Evolutionary conservation across 1,139 yeast species (phyloP), one percentile per base, ranked within the genome.

Genomic region (Yamadazyma dendronema): DNA sequence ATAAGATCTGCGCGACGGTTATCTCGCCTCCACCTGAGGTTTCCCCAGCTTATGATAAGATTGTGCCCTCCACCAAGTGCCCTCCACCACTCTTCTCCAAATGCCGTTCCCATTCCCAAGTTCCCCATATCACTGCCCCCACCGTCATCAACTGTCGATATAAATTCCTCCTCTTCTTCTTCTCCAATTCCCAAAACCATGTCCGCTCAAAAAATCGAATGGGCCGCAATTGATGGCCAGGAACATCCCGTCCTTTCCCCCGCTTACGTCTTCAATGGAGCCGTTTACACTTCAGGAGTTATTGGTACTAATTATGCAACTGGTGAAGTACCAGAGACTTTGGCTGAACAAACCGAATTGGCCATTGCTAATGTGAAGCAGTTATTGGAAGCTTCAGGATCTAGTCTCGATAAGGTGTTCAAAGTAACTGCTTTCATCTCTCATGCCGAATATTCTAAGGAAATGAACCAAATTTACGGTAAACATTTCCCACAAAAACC

Each of bases 361-460:
- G 77, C 77, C 17, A 64, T 73, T 38, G 54, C 57, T 28, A 72
- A 70, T 49, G 61, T 78, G 39, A 60, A 67, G 42, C 62, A 61
- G 4, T 69, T 72, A 3, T 59, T 78, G 38, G 63, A 63, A 43
- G 65, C 68, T 11, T 65, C 75, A 26, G 80, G 79, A 3, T 64
- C 80, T 1, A 61, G 71, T n/a, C 37, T 74, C 26, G 76, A 72
- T 43, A 65, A 67, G 42, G 78, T 69, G 9, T 53, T 78, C 53
- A 78, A 78, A 58, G 80, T 76, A 6, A 56, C 72, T 44, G 62
- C 76, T 48, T 76, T 76, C 55, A 65, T 78, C 37, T 61, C 68
- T 29, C 68, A 74, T 49, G 65, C 69, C 35, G 61, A 59, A 31
- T 70, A 74, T 52, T 66, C 73, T 27, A 56, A 67, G 15, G 59